Conservation (phyloP, 2,329 filamentous ascomycete genomes). For the Fusarium papillatum region DNA sequence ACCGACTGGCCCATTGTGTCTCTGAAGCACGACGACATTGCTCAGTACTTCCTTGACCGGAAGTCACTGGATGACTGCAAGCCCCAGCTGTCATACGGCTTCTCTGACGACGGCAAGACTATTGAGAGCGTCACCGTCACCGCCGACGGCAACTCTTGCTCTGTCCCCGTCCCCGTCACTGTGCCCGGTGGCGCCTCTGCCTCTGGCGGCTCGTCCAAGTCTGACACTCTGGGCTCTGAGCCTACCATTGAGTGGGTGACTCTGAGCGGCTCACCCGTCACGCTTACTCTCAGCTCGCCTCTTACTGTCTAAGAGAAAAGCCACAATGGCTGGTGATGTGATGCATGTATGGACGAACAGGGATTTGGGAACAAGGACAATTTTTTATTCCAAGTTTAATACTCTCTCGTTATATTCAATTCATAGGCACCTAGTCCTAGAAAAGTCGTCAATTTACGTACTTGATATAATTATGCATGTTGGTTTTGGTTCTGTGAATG, state of each 20-base stretch:
- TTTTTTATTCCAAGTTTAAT: background rate
- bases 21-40: constrained; percentile 33
- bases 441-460: background rate
- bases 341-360: background rate
- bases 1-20: constrained; percentile 31
- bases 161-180: constrained; percentile 26
- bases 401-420: background rate
- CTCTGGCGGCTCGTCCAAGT: background rate
- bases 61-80: constrained; percentile 26
- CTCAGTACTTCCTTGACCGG: constrained; percentile 29
- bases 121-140: constrained; percentile 19
- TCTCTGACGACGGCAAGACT: constrained; percentile 15
- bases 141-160: constrained; percentile 22
- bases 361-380: background rate
- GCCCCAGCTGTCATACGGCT: constrained; percentile 25
- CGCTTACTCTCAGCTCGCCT: background rate
- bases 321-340: background rate
- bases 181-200: constrained; percentile 17
- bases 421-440: background rate
- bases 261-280: constrained; percentile 25
- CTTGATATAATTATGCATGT: background rate
- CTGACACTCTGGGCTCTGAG: constrained; percentile 27
- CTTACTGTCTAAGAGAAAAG: background rate
- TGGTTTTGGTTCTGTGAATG: background rate
- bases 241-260: constrained; percentile 34